These are phyloP conservation scores for Hippophae tibetana DNA, from an alignment of 306 rosid genomes.

Conservation along the genomic window DNA sequence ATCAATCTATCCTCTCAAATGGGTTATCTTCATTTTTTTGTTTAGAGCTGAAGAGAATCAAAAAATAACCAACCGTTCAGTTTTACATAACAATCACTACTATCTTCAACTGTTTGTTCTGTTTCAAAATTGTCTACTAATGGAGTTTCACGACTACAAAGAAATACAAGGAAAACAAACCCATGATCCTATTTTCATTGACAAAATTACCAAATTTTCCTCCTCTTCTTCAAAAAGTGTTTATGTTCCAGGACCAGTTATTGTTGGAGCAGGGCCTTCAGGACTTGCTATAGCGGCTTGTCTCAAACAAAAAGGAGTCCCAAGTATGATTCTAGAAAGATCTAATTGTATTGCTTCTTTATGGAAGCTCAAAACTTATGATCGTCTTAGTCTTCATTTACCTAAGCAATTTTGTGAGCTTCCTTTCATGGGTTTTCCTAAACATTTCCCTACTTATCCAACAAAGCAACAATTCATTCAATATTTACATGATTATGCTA, in stretches of 20 bases:
- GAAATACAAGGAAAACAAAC: conserved; percentile 67
- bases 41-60: neutral
- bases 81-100: no score
- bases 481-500: conserved; percentile 47
- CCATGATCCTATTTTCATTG: conserved; percentile 52
- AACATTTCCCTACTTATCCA: conserved; percentile 64
- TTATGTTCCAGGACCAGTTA: conserved; percentile 41
- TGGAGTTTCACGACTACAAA: conserved; percentile 26
- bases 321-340: conserved; percentile 52
- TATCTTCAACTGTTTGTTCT: neutral
- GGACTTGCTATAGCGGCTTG: conserved; percentile 81
- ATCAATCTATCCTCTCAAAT: no score
- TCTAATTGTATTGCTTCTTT: conserved; percentile 74
- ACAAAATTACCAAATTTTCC: conserved; percentile 15
- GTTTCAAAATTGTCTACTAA: conserved; percentile 24
- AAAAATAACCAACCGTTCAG: neutral
- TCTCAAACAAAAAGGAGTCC: conserved; percentile 32
- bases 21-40: no score
- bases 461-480: conserved; percentile 54
- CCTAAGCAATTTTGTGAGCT: conserved; percentile 79
- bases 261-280: conserved; percentile 83
- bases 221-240: conserved; percentile 12
- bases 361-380: conserved; percentile 75
- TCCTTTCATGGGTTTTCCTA: conserved; percentile 46
- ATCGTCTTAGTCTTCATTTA: conserved; percentile 59